Evolutionary conservation across 2,329 filamentous ascomycete species (phyloP).

Genomic region (Claviceps fusiformis): DNA sequence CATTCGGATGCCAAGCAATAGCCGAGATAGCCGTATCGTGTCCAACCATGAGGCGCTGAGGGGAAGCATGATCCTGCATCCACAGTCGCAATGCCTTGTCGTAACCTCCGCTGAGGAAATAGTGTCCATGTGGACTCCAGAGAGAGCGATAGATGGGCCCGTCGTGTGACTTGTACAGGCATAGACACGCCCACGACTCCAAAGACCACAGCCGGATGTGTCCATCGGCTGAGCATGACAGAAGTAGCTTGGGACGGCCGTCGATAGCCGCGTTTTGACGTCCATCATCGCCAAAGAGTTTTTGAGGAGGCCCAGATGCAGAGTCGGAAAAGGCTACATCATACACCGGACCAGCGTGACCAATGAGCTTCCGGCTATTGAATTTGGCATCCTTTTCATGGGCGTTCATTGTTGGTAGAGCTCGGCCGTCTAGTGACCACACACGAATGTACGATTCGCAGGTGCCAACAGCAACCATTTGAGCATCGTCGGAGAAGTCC

Average conservation of each 20-base stretch:
- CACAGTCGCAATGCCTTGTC: constrained; percentile 86
- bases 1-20: constrained; percentile 90
- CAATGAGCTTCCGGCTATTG: constrained; percentile 61
- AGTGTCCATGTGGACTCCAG: constrained; percentile 90
- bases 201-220: constrained; percentile 87
- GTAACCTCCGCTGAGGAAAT: constrained; percentile 77
- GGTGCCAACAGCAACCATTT: constrained; percentile 77
- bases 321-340: constrained; percentile 72
- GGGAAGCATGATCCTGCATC: constrained; percentile 84
- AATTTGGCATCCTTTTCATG: constrained; percentile 45
- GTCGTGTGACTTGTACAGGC: constrained; percentile 86
- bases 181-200: constrained; percentile 82
- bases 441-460: constrained; percentile 91
- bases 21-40: constrained; percentile 89
- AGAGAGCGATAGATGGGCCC: constrained; percentile 77
- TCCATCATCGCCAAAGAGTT: constrained; percentile 37
- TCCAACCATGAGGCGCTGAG: constrained; percentile 75
- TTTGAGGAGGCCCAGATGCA: constrained; percentile 40
- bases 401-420: constrained; percentile 53
- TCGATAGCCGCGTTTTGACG: constrained; percentile 28
- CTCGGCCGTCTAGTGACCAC: constrained; percentile 79
- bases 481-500: constrained; percentile 86
- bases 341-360: constrained; percentile 83
- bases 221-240: constrained; percentile 79
- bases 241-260: constrained; percentile 56